A percentile compares a stretch with the other conserved stretches of the same genome.
phyloP scores from a whole-genome alignment of 2,329 filamentous ascomycete species.

The Trichoderma sp. region DNA sequence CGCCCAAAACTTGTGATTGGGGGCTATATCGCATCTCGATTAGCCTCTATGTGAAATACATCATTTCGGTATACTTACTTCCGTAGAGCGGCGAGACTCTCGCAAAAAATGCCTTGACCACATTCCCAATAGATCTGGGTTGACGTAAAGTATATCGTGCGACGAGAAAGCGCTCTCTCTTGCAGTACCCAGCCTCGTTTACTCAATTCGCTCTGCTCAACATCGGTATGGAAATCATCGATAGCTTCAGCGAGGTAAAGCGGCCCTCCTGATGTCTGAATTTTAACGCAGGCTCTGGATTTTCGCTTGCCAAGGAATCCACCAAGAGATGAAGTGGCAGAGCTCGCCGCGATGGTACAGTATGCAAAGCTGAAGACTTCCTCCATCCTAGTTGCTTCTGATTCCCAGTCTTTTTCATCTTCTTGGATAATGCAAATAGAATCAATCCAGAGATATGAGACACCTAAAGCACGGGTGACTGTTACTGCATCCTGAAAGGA shows the following conservation, averaged over 20 bases:
- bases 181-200: slow-evolving; percentile 40
- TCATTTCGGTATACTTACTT: neutral
- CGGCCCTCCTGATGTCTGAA: neutral
- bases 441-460: slow-evolving; percentile 3
- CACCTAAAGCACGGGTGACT: neutral
- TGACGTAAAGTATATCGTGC: slow-evolving; percentile 37
- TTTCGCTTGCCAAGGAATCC: neutral
- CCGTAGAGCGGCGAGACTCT: neutral
- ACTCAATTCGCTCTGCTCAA: slow-evolving; percentile 32
- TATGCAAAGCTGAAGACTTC: slow-evolving; percentile 21
- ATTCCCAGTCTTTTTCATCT: neutral
- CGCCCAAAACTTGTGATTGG: neutral
- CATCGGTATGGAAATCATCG: slow-evolving; percentile 24
- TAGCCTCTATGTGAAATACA: neutral
- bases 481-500: neutral
- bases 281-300: neutral
- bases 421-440: neutral
- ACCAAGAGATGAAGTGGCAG: neutral
- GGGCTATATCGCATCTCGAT: neutral
- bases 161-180: slow-evolving; percentile 35
- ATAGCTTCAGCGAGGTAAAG: neutral
- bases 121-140: slow-evolving; percentile 40
- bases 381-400: slow-evolving; percentile 15
- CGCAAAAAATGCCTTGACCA: slow-evolving; percentile 25
- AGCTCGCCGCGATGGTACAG: neutral